Percentiles rank a stretch among this genome's conserved stretches.
Evolutionary conservation across 2,329 filamentous ascomycete species (phyloP).

Genomic region (Intubia oerlemansii): DNA sequence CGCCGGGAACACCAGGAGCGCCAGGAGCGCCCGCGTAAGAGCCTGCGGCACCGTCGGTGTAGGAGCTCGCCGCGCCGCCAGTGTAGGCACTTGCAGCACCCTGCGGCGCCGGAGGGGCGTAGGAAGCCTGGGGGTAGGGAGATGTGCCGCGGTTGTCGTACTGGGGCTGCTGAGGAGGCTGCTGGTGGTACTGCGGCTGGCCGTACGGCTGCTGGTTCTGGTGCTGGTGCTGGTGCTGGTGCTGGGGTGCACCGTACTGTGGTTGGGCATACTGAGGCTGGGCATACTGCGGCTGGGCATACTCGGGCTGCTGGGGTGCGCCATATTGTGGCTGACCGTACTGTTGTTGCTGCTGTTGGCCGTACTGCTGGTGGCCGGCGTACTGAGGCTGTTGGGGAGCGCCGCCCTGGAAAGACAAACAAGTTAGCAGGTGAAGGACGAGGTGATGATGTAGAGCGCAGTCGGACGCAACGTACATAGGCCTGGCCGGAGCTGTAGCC

Average conservation of each 20-base stretch:
- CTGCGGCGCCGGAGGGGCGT: too few relatives aligned
- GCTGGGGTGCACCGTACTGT: constrained; percentile 9
- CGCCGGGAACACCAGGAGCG: too few relatives aligned
- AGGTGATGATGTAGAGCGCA: too few relatives aligned
- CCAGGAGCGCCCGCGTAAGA: too few relatives aligned
- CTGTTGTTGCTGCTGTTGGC: constrained; percentile 2
- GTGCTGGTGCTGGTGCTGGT: neutral
- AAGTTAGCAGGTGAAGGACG: too few relatives aligned
- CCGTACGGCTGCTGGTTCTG: constrained; percentile 6
- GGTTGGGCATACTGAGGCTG: constrained; percentile 7
- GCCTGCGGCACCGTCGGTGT: too few relatives aligned
- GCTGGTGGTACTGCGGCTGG: constrained; percentile 11
- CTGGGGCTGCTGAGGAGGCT: constrained; percentile 2
- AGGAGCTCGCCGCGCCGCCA: too few relatives aligned
- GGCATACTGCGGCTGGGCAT: constrained; percentile 1
- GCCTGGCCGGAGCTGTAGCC: constrained; percentile 5
- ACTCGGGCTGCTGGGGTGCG: constrained; percentile 7
- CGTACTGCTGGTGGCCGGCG: neutral
- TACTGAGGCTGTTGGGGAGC: neutral
- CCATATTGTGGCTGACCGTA: constrained; percentile 6
- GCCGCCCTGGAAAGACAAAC: too few relatives aligned
- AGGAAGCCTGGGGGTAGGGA: too few relatives aligned
- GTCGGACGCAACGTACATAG: constrained; percentile 4
- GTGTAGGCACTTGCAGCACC: too few relatives aligned
- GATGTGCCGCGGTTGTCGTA: too few relatives aligned